Conservation (phyloP, 345 rosid genomes). For the Firmiana major region DNA sequence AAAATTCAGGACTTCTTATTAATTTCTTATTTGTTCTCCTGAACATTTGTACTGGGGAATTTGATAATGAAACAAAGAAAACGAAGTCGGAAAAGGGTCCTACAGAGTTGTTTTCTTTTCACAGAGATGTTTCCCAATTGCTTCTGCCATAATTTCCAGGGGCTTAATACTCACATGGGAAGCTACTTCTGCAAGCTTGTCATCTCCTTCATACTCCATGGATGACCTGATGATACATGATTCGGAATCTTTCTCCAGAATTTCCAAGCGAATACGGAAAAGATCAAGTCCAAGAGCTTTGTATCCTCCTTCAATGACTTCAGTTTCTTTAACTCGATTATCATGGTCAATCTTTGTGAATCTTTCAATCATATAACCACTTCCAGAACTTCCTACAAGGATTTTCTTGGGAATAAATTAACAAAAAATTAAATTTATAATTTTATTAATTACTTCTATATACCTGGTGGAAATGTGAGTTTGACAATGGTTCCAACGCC, state of each 20-base stretch:
- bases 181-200: slow-evolving; percentile 14
- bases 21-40: no score
- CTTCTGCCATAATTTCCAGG: slow-evolving; percentile 21
- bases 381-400: slow-evolving; percentile 25
- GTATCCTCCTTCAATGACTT: slow-evolving; percentile 27
- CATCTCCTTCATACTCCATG: slow-evolving; percentile 29
- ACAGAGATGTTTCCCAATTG: slow-evolving; percentile 18
- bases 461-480: slow-evolving; percentile 30
- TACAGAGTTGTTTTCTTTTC: background rate
- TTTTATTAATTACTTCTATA: no score
- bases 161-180: slow-evolving; percentile 17
- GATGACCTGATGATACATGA: slow-evolving; percentile 24
- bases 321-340: slow-evolving; percentile 31
- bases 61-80: no score
- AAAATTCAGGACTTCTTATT: no score
- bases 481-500: slow-evolving; percentile 35
- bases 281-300: slow-evolving; percentile 19
- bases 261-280: slow-evolving; percentile 16
- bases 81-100: background rate
- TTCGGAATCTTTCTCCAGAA: slow-evolving; percentile 28
- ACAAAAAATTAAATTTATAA: no score
- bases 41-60: no score
- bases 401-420: background rate
- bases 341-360: slow-evolving; percentile 28
- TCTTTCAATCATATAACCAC: slow-evolving; percentile 29